phyloP scores from a whole-genome alignment of 495 filamentous ascomycete genomes.

The Chaetomidium leptoderma region DNA sequence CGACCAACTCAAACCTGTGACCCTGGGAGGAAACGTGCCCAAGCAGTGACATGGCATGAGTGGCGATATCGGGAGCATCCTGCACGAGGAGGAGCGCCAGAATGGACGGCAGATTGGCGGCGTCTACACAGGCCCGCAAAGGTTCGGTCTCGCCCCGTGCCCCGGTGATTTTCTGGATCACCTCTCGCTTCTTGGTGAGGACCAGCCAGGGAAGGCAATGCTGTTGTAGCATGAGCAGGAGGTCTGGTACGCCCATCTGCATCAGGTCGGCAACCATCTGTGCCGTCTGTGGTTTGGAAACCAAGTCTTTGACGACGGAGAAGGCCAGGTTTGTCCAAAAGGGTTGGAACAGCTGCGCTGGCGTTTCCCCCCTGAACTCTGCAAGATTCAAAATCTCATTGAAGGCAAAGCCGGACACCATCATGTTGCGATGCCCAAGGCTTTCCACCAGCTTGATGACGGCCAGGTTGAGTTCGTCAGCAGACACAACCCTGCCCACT shows the following conservation, averaged over 20 bases:
- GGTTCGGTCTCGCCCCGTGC: conserved; percentile 54
- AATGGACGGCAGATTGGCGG: conserved; percentile 71
- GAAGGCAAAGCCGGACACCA: conserved; percentile 73
- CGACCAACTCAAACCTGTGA: conserved; percentile 57
- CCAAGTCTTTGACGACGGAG: conserved; percentile 73
- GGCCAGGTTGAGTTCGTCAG: conserved; percentile 80
- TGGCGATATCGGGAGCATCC: conserved; percentile 59
- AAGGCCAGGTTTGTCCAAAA: conserved; percentile 83
- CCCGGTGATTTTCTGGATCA: conserved; percentile 74
- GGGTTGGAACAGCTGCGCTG: conserved; percentile 67
- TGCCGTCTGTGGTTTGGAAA: conserved; percentile 72
- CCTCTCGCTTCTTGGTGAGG: conserved; percentile 66
- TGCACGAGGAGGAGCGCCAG: conserved; percentile 75
- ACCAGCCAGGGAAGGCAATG: conserved; percentile 84
- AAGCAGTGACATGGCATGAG: conserved; percentile 63
- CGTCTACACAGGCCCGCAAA: conserved; percentile 44
- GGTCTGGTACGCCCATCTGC: conserved; percentile 63
- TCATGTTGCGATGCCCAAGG: conserved; percentile 73
- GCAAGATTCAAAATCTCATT: conserved; percentile 67
- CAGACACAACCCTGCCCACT: conserved; percentile 58
- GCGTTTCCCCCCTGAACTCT: conserved; percentile 52
- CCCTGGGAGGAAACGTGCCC: conserved; percentile 64
- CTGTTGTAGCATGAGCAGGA: conserved; percentile 72
- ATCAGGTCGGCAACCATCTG: conserved; percentile 76
- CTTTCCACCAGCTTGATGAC: conserved; percentile 80